A percentile compares a stretch with the other conserved stretches of the same genome.
Conservation (phyloP, 2,329 filamentous ascomycete genomes). For the Colletotrichum noveboracense region DNA sequence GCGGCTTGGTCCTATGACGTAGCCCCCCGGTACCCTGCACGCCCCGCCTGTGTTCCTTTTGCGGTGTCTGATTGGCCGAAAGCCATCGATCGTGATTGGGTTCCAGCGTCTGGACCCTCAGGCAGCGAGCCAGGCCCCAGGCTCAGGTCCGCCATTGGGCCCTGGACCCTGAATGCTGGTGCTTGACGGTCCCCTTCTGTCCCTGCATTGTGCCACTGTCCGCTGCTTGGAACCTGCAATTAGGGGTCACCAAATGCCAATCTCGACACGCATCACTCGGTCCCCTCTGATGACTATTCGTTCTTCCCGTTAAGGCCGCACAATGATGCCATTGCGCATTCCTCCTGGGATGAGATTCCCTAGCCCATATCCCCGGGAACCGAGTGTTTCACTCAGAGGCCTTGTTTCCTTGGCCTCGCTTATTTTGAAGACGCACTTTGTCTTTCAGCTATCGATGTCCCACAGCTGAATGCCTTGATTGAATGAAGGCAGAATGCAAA, state of each 20-base stretch:
- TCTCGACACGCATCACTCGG: background rate
- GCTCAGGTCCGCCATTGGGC: background rate
- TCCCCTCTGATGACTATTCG: background rate
- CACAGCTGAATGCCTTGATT: background rate
- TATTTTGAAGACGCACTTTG: background rate
- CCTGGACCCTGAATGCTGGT: conserved; percentile 6
- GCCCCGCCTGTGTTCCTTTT: background rate
- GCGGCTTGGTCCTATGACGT: background rate
- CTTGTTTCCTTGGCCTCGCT: background rate
- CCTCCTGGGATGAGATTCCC: background rate
- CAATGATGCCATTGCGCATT: conserved; percentile 5
- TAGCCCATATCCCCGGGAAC: background rate
- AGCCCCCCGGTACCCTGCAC: background rate
- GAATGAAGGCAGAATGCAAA: background rate
- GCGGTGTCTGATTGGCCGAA: background rate
- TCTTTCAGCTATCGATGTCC: background rate
- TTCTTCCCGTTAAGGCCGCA: background rate
- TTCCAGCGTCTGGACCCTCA: background rate
- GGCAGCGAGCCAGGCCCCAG: background rate
- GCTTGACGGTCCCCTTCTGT: background rate
- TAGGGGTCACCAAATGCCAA: background rate
- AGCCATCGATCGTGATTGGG: background rate
- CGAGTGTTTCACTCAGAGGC: background rate
- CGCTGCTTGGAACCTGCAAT: background rate
- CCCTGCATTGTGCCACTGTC: background rate